These are phyloP conservation scores for Calamus simplicifolius DNA, from an alignment of 176 grass and related monocot species.

Conservation along the genomic window DNA sequence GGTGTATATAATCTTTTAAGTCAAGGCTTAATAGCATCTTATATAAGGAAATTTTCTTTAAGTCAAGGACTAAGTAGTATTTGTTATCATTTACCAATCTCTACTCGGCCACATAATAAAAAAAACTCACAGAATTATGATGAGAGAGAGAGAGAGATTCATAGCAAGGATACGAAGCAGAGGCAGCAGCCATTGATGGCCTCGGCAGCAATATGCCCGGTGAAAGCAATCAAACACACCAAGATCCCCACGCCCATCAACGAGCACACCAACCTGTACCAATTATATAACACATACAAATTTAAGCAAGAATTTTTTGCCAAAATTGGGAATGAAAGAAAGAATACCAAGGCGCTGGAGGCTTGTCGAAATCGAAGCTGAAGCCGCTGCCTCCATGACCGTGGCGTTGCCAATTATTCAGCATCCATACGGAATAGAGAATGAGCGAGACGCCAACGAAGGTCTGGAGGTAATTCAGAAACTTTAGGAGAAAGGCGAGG, in stretches of 20 bases:
- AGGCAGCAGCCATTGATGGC: background rate
- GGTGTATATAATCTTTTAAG: too few relatives aligned
- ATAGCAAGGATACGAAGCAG: conserved; percentile 6
- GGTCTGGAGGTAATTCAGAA: conserved; percentile 7
- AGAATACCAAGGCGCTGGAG: background rate
- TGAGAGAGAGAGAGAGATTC: background rate
- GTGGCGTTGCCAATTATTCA: conserved; percentile 1
- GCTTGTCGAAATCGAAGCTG: background rate
- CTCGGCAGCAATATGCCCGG: background rate
- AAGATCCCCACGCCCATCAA: conserved; percentile 1
- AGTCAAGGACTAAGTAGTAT: too few relatives aligned
- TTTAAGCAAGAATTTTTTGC: too few relatives aligned
- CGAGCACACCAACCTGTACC: conserved; percentile 2
- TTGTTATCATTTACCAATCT: too few relatives aligned
- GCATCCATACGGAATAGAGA: conserved; percentile 2
- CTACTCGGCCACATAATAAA: background rate
- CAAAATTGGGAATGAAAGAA: background rate
- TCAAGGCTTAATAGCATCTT: too few relatives aligned
- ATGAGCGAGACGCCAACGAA: conserved; percentile 6
- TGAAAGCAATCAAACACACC: conserved; percentile 4
- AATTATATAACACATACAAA: background rate
- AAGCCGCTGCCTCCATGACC: too few relatives aligned
- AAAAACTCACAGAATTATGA: background rate
- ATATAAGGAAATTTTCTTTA: too few relatives aligned
- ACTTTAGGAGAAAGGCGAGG: background rate